Evolutionary conservation across 306 rosid genomes (phyloP).

Genomic region (Lotus japonicus): DNA sequence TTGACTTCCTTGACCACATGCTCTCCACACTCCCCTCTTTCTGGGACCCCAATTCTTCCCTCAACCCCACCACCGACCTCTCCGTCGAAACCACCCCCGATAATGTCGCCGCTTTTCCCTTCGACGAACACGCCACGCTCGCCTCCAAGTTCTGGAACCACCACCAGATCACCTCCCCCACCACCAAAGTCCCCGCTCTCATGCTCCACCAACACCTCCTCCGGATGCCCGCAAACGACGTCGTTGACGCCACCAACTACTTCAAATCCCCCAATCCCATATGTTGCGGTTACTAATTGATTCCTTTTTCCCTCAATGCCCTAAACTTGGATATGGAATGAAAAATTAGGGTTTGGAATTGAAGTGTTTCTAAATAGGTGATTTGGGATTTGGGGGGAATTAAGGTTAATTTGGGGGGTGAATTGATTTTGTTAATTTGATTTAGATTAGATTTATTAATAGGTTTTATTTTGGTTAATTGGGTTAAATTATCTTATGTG

Average conservation of each 20-base stretch:
- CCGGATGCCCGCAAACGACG: conserved; percentile 54
- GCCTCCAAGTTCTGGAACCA: conserved; percentile 71
- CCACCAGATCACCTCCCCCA: conserved; percentile 44
- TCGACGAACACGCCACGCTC: conserved; percentile 47
- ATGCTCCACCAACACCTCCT: conserved; percentile 68
- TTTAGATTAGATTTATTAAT: too few species aligned
- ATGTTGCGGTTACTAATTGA: too few species aligned
- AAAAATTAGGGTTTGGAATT: too few species aligned
- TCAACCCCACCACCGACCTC: too few species aligned
- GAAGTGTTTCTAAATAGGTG: too few species aligned
- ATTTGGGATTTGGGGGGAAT: too few species aligned
- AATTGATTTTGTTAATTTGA: too few species aligned
- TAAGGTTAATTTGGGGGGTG: too few species aligned
- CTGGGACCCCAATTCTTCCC: conserved; percentile 42
- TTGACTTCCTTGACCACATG: conserved; percentile 77
- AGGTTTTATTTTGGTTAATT: too few species aligned
- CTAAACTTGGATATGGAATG: too few species aligned
- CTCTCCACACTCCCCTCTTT: conserved; percentile 52
- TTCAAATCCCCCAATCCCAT: conserved; percentile 56
- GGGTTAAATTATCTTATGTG: too few species aligned
- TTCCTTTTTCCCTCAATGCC: too few species aligned
- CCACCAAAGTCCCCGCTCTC: conserved; percentile 26
- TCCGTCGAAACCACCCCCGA: conserved; percentile 36
- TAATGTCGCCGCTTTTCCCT: conserved; percentile 39
- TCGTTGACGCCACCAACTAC: conserved; percentile 41